Evolutionary conservation across 768 basidiomycete species (phyloP), one percentile per base, ranked within the genome.

Genomic region (Terana coerulea): DNA sequence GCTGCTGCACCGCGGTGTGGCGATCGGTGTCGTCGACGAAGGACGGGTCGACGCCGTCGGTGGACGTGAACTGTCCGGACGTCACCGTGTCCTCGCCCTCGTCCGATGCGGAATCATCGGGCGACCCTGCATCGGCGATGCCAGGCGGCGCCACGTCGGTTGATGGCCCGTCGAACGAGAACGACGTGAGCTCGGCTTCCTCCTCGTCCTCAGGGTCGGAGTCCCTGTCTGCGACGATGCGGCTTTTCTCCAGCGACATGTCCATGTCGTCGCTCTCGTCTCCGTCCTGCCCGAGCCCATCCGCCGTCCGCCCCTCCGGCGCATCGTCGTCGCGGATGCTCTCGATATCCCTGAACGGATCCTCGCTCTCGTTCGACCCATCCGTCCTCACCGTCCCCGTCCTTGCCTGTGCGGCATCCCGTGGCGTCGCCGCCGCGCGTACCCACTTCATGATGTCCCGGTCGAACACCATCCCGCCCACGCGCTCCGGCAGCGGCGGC

Each of bases 331-430:
- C 86, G 29, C 79, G 73, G 60, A 94, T 64, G 59, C 91, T 93
- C 63, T 95, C 94, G 48, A 98, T 87, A 59, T 94, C 94, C 28
- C 81, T 80, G 68, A 98, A 98, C 7, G 91, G 89, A 71, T 98
- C 95, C 59, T 91, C 90, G 55, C 88, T 89, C 36, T 77, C 74
- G 35, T 77, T 73, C 70, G 67, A 59, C 56, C 64, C 54, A 55
- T 58, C 72, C 57, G 51, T 50, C 60, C 22, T 65, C 54, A 34
- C 68, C 56, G 25, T 48, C 67, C 48, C 69, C 66, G 15, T 49
- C n/a, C n/a, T n/a, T 49, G 11, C 31, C 36, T 33, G 43, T 19
- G 36, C 56, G 10, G 60, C 71, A 2, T 61, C 58, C 3, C 66
- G 64, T 3, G 64, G 65, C 21, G 67, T 62, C 7, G 73, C 72